These are phyloP conservation scores for Lyophyllum semitale DNA, from an alignment of 768 basidiomycete species.

Conservation along the genomic window DNA sequence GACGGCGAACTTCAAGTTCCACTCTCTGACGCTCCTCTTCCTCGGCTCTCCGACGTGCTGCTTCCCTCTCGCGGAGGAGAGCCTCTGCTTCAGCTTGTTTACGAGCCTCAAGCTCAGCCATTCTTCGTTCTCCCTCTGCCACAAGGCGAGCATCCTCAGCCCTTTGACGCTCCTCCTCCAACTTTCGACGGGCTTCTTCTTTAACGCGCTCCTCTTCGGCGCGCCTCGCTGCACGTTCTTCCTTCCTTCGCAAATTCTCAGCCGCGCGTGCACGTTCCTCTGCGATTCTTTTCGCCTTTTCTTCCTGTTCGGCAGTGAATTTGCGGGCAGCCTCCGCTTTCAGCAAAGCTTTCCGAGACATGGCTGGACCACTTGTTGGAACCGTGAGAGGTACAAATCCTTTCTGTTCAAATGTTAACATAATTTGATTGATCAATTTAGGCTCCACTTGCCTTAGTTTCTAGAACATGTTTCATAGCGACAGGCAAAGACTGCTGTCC, in stretches of 20 bases:
- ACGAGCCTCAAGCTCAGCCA: conserved; percentile 11
- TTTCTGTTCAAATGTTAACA: conserved; percentile 24
- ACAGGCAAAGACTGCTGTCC: conserved; percentile 18
- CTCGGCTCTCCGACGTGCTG: conserved; percentile 13
- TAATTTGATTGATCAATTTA: background rate
- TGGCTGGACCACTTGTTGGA: background rate
- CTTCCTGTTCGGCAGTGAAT: conserved; percentile 20
- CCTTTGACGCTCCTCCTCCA: conserved; percentile 3
- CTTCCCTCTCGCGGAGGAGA: conserved; percentile 2
- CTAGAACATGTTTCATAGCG: conserved; percentile 28
- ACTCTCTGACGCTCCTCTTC: conserved; percentile 14
- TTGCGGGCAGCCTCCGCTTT: conserved; percentile 26
- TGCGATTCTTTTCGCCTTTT: conserved; percentile 22
- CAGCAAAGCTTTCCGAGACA: conserved; percentile 26
- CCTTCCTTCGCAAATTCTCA: conserved; percentile 28
- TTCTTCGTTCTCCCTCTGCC: conserved; percentile 6
- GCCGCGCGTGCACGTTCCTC: conserved; percentile 29
- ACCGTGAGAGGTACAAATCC: conserved; percentile 31
- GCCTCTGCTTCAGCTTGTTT: conserved; percentile 18
- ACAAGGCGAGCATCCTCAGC: too few relatives aligned
- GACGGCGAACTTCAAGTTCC: conserved; percentile 14
- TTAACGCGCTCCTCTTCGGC: conserved; percentile 19
- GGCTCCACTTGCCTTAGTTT: conserved; percentile 28
- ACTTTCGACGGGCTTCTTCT: conserved; percentile 11
- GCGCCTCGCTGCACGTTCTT: conserved; percentile 27